Evolutionary conservation across 176 grass and related monocot species (phyloP).

Genomic region (Ensete glaucum): DNA sequence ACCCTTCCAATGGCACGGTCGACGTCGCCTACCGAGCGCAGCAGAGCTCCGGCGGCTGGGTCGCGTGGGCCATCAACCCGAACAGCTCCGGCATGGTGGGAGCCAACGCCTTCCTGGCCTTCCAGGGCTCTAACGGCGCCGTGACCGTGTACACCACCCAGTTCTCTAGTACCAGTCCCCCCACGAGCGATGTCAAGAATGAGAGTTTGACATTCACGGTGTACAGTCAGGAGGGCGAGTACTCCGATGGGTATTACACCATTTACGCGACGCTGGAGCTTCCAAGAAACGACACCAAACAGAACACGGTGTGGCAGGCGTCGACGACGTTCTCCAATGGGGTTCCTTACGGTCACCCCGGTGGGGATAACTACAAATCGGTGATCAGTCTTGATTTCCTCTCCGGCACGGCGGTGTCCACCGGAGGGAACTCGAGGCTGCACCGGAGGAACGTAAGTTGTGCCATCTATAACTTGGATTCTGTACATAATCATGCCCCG

Average conservation of each 20-base stretch:
- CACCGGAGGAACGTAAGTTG: background rate
- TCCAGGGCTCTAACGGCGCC: background rate
- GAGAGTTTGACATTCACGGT: constrained; percentile 20
- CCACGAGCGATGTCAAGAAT: constrained; percentile 27
- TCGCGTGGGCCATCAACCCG: constrained; percentile 62
- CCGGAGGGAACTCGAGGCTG: background rate
- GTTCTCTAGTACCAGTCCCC: constrained; percentile 9
- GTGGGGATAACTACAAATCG: constrained; percentile 24
- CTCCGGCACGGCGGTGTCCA: constrained; percentile 1
- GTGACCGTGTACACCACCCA: constrained; percentile 48
- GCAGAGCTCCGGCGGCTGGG: constrained; percentile 32
- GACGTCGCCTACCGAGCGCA: constrained; percentile 42
- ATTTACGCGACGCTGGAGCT: constrained; percentile 57
- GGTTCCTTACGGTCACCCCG: constrained; percentile 36
- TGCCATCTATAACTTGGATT: background rate
- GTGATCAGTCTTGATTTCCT: constrained; percentile 28
- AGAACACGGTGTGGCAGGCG: constrained; percentile 84
- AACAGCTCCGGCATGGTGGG: constrained; percentile 40
- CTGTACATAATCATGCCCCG: too few relatives aligned
- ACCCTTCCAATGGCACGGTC: constrained; percentile 17
- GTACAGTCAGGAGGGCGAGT: constrained; percentile 10
- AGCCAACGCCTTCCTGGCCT: constrained; percentile 47
- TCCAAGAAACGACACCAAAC: background rate
- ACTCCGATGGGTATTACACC: constrained; percentile 28
- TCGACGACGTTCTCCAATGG: constrained; percentile 28